Evolutionary conservation across 768 basidiomycete species (phyloP), one percentile per base, ranked within the genome.

Genomic region (Hysterangium stoloniferum): DNA sequence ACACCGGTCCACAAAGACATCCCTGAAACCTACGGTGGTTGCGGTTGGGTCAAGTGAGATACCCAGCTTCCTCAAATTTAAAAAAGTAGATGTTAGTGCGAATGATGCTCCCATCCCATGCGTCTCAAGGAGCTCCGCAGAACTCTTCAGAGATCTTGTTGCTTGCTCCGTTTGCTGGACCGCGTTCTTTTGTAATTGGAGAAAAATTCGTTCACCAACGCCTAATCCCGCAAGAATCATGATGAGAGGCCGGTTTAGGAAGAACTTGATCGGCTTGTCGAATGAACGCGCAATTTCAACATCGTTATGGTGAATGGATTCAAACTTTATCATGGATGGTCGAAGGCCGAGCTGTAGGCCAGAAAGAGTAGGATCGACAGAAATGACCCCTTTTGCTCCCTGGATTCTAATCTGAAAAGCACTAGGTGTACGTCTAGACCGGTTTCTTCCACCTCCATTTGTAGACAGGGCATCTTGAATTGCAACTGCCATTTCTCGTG

Each of bases 281-380:
- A 86, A 87, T 3, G 77, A 74, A 25, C 71, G 66, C 0, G 84
- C 83, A 38, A 87, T 78, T 61, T 86, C 82, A 11, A 86, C 71
- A 4, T 68, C 68, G 3, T 58, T 64, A 1, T 71, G 72, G 19
- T 70, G 57, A 0, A 70, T 69, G 1, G 72, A 71, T 25, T 75
- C 66, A 55, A 87, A 87, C 61, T 89, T 87, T 57, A 76, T 72
- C 82, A 85, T 85, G 0, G 79, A 82, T 1, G 68, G 71, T 6
- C 82, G 66, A 1, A 84, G 62, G 36, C 70, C 67, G 27, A 86
- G 69, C 3, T 66, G 65, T n/a, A 69, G 66, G 6, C 78, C 83
- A 12, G 51, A 11, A 6, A 84, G 64, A 3, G 47, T 68, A 55
- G 80, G 60, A 55, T 87, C 78, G 7, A 86, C 75, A 25, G 75